phyloP scores from a whole-genome alignment of 352 stramenopile species.

The Lagenidium giganteum region DNA sequence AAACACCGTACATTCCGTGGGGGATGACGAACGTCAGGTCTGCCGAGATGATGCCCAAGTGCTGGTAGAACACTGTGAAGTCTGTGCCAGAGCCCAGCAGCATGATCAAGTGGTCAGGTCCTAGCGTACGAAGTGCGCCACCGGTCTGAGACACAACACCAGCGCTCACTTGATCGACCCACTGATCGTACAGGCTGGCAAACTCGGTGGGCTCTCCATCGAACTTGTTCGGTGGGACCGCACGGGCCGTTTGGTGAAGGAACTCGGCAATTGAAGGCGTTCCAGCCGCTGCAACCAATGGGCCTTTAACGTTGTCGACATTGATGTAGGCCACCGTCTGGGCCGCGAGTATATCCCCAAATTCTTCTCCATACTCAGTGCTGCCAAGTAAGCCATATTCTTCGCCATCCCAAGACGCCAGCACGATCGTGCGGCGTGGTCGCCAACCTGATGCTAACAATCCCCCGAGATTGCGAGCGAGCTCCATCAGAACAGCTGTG shows the following conservation, averaged over 20 bases:
- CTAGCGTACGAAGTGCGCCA: constrained; percentile 20
- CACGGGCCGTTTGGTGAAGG: constrained; percentile 41
- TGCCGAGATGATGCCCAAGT: constrained; percentile 79
- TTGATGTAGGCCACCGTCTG: constrained; percentile 83
- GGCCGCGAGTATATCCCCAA: constrained; percentile 37
- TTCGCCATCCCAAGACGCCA: constrained; percentile 84
- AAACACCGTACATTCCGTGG: constrained; percentile 45
- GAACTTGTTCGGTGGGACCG: constrained; percentile 50
- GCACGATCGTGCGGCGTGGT: constrained; percentile 66
- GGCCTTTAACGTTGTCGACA: constrained; percentile 67
- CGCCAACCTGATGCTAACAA: constrained; percentile 64
- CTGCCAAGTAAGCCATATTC: constrained; percentile 81
- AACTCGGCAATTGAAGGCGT: constrained; percentile 68
- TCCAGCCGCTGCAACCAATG: constrained; percentile 35
- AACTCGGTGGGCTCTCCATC: constrained; percentile 16
- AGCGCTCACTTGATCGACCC: constrained; percentile 20
- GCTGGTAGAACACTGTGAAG: constrained; percentile 83
- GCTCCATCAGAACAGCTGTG: constrained; percentile 77
- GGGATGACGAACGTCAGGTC: constrained; percentile 50
- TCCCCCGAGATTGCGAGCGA: constrained; percentile 63
- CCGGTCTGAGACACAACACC: too few species aligned
- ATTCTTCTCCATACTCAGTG: constrained; percentile 78
- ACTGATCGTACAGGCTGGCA: constrained; percentile 39
- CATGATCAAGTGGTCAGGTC: constrained; percentile 41
- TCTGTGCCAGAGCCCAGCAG: constrained; percentile 63